A percentile compares a stretch with the other conserved stretches of the same genome.
These are phyloP conservation scores for Discostella stelligeroides DNA, from an alignment of 108 stramenopile genomes.

Conservation along the genomic window DNA sequence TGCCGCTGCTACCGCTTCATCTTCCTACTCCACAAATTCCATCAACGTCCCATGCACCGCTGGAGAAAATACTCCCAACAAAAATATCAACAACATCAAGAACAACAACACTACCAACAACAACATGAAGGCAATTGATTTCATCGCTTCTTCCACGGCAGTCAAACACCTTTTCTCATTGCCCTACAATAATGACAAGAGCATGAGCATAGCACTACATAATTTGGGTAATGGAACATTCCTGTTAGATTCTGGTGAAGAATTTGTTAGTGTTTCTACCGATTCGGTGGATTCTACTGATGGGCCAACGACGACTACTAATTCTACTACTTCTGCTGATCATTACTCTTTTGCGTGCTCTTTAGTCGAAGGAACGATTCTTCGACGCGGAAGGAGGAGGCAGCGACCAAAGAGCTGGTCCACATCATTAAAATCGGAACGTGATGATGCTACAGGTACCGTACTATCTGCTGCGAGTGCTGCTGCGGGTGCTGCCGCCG, in stretches of 20 bases:
- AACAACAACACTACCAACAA: neutral
- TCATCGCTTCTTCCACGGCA: constrained; percentile 69
- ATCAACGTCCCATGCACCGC: too few relatives aligned
- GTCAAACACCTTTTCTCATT: constrained; percentile 79
- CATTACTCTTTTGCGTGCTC: neutral
- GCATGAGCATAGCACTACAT: constrained; percentile 72
- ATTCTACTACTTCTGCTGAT: neutral
- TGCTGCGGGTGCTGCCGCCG: too few relatives aligned
- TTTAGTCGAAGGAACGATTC: too few relatives aligned
- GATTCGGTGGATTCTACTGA: neutral
- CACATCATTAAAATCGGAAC: constrained; percentile 1
- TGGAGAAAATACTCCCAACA: too few relatives aligned
- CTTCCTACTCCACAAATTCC: too few relatives aligned
- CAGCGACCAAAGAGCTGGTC: constrained; percentile 34
- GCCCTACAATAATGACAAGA: constrained; percentile 54
- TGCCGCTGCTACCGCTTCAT: too few relatives aligned
- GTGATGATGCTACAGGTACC: neutral
- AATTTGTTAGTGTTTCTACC: neutral
- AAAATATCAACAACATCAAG: too few relatives aligned
- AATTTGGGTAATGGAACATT: constrained; percentile 76
- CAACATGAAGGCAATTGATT: constrained; percentile 52
- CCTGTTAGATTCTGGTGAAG: constrained; percentile 62
- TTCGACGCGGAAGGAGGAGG: constrained; percentile 28
- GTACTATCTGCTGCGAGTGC: neutral
- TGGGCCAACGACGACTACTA: too few relatives aligned